Conservation (phyloP, 208 protist species). For the Wallacemonas sp. region DNA sequence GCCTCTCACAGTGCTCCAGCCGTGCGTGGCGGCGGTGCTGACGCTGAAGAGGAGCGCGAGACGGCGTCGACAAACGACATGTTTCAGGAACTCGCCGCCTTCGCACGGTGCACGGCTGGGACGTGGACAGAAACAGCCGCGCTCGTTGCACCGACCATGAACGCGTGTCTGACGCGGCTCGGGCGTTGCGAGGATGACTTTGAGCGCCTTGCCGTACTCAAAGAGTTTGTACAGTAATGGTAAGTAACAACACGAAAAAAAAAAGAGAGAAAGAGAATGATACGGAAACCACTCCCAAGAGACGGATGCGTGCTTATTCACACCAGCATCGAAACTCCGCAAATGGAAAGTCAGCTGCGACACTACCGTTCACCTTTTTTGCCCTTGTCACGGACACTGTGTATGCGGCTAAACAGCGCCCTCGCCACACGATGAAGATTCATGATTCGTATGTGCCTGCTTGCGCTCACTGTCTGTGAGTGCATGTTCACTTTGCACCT, state of each 20-base stretch:
- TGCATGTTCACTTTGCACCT: too few relatives aligned
- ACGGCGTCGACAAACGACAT: conserved; percentile 15
- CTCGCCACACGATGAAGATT: too few relatives aligned
- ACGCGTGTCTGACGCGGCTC: conserved; percentile 31
- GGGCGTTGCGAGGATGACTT: conserved; percentile 47
- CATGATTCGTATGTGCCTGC: too few relatives aligned
- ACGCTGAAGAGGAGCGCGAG: conserved; percentile 14
- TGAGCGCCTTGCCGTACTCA: conserved; percentile 48
- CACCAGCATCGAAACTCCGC: too few relatives aligned
- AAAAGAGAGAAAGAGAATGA: background rate
- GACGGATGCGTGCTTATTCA: conserved; percentile 9
- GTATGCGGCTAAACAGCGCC: too few relatives aligned
- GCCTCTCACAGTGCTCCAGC: too few relatives aligned
- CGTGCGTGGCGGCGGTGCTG: background rate
- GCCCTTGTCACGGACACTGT: too few relatives aligned
- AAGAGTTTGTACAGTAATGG: conserved; percentile 12
- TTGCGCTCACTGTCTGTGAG: too few relatives aligned
- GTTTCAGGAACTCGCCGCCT: conserved; percentile 38
- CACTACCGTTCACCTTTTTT: too few relatives aligned
- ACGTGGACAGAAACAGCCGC: conserved; percentile 11
- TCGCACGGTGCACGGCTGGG: conserved; percentile 28
- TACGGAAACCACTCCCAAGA: conserved; percentile 10
- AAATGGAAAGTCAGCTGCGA: too few relatives aligned
- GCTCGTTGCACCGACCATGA: conserved; percentile 1
- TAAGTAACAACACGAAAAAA: too few relatives aligned